Percentiles rank a stretch among this genome's conserved stretches.
These are phyloP conservation scores for Cryptococcus sp. DNA, from an alignment of 1,284 basidiomycete species.

Conservation along the genomic window DNA sequence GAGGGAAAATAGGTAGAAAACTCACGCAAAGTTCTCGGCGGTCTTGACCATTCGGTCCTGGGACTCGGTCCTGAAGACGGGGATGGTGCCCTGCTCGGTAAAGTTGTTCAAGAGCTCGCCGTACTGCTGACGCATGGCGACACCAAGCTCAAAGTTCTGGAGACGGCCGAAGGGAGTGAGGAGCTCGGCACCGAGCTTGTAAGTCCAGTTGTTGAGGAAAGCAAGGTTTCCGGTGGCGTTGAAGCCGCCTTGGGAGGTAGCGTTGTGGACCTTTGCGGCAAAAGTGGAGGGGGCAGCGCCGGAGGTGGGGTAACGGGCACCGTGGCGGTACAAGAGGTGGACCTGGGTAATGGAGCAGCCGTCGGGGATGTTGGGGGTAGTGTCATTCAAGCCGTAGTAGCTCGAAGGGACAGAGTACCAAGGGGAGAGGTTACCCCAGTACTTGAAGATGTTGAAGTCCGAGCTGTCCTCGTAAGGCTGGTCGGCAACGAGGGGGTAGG, in stretches of 20 bases:
- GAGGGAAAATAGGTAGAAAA: too few species aligned
- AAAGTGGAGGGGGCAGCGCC: slow-evolving; percentile 38
- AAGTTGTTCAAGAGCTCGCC: slow-evolving; percentile 80
- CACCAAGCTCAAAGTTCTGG: slow-evolving; percentile 51
- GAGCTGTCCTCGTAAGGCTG: slow-evolving; percentile 22
- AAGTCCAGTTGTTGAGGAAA: slow-evolving; percentile 56
- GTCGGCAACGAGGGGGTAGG: slow-evolving; percentile 52
- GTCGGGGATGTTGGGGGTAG: slow-evolving; percentile 67
- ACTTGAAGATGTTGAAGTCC: slow-evolving; percentile 64
- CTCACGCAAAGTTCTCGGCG: slow-evolving; percentile 71
- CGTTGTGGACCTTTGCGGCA: slow-evolving; percentile 38
- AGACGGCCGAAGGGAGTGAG: slow-evolving; percentile 56
- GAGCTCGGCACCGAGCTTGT: slow-evolving; percentile 54
- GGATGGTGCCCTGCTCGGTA: slow-evolving; percentile 53
- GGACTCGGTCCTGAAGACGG: slow-evolving; percentile 67
- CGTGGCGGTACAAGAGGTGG: slow-evolving; percentile 67
- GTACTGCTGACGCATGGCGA: slow-evolving; percentile 61
- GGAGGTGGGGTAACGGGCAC: slow-evolving; percentile 51
- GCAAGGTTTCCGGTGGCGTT: slow-evolving; percentile 46
- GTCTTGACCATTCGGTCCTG: slow-evolving; percentile 83
- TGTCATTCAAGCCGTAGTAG: slow-evolving; percentile 68
- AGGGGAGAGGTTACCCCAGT: slow-evolving; percentile 81
- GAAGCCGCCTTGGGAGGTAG: slow-evolving; percentile 28
- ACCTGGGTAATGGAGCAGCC: slow-evolving; percentile 68
- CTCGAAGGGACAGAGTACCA: slow-evolving; percentile 74